Percentiles rank a stretch among this genome's conserved stretches.
These are phyloP conservation scores for Verruconis gallopava DNA, from an alignment of 2,329 filamentous ascomycete genomes.

Conservation along the genomic window DNA sequence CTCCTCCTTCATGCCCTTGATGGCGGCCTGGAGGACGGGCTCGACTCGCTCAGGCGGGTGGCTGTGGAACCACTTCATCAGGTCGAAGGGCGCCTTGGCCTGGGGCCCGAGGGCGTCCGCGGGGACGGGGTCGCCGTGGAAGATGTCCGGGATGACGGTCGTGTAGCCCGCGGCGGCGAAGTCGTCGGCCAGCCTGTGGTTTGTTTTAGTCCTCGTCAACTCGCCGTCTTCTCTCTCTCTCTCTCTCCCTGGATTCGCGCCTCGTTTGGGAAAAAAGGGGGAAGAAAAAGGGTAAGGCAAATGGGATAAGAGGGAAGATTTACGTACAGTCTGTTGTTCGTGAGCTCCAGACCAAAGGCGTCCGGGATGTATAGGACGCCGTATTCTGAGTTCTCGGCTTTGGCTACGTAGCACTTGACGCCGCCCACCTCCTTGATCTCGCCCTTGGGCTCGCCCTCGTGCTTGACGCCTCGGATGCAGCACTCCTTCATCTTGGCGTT, in stretches of 20 bases:
- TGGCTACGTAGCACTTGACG: conserved; percentile 7
- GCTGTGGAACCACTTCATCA: conserved; percentile 30
- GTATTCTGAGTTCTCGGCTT: conserved; percentile 4
- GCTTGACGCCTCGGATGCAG: conserved; percentile 37
- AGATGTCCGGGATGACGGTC: conserved; percentile 23
- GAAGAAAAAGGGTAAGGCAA: not conserved
- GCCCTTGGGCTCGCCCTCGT: conserved; percentile 36
- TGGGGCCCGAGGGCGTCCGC: conserved; percentile 13
- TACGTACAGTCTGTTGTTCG: conserved; percentile 21
- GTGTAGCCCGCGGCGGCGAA: conserved; percentile 20
- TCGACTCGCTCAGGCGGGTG: conserved; percentile 33
- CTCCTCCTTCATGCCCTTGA: conserved; percentile 27
- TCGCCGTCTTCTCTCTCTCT: not conserved
- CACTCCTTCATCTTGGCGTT: conserved; percentile 19
- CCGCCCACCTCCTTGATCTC: conserved; percentile 34
- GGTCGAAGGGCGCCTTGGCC: conserved; percentile 22
- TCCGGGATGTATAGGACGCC: conserved; percentile 23
- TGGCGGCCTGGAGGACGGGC: conserved; percentile 35
- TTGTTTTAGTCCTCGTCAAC: conserved; percentile 3
- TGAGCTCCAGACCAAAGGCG: conserved; percentile 21
- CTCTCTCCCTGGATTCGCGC: no score
- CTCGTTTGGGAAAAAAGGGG: no score
- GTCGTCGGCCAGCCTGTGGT: conserved; percentile 20
- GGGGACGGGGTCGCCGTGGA: conserved; percentile 21
- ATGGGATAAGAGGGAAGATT: not conserved